Evolutionary conservation across 2,329 filamentous ascomycete species (phyloP).

Genomic region (Cladosporium sp.): DNA sequence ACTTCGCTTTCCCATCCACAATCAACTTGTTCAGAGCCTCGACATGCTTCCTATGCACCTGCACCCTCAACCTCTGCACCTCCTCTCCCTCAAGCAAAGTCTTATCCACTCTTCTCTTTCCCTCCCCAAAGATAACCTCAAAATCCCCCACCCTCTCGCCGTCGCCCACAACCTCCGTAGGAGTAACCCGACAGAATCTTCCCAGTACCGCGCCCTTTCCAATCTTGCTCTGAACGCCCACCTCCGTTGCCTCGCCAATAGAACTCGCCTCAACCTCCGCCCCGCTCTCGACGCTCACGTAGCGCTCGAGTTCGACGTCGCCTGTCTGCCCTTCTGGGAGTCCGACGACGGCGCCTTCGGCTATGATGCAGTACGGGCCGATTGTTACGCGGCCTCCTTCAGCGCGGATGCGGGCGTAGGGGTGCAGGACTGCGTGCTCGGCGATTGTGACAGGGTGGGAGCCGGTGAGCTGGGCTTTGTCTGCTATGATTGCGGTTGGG

Average conservation of each 20-base stretch:
- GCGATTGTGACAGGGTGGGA: conserved; percentile 74
- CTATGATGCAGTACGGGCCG: conserved; percentile 63
- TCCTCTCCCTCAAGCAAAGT: conserved; percentile 30
- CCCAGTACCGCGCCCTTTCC: conserved; percentile 41
- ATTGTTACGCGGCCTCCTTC: conserved; percentile 40
- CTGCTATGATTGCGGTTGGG: conserved; percentile 44
- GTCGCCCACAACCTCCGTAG: conserved; percentile 32
- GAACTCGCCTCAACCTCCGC: conserved; percentile 35
- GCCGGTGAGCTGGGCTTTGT: conserved; percentile 55
- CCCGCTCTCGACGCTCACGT: conserved; percentile 42
- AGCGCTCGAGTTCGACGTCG: conserved; percentile 37
- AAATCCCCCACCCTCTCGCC: conserved; percentile 41
- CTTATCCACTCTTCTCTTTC: conserved; percentile 35
- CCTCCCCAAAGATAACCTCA: conserved; percentile 41
- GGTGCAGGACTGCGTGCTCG: conserved; percentile 77
- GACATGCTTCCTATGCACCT: conserved; percentile 31
- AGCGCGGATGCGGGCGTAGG: conserved; percentile 58
- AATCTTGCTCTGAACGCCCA: conserved; percentile 29
- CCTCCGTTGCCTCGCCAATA: conserved; percentile 27
- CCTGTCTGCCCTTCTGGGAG: conserved; percentile 21
- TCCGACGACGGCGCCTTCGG: conserved; percentile 55
- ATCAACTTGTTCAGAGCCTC: conserved; percentile 31
- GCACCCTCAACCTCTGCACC: conserved; percentile 27
- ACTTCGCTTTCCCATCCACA: conserved; percentile 33
- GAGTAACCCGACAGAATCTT: conserved; percentile 43